Evolutionary conservation across 2,329 filamentous ascomycete species (phyloP).

Genomic region (Helotiales sp.): DNA sequence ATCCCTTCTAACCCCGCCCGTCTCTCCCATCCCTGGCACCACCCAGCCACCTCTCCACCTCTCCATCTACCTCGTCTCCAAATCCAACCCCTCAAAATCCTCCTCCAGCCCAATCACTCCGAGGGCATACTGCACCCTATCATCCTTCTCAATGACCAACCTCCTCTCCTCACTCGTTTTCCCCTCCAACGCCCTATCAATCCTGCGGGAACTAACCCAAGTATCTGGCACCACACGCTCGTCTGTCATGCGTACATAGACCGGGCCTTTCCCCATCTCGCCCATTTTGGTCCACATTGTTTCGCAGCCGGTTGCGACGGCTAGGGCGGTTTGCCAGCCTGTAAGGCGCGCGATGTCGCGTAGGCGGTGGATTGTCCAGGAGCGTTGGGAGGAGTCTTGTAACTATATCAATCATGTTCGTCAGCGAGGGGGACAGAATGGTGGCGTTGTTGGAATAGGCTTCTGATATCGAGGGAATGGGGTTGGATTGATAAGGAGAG

Average conservation of each 20-base stretch:
- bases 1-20: neutral
- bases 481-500: neutral
- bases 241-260: slow-evolving; percentile 62
- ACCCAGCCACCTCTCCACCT: too few relatives aligned
- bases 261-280: slow-evolving; percentile 74
- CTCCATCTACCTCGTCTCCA: slow-evolving; percentile 49
- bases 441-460: too few relatives aligned
- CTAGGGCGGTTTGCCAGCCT: slow-evolving; percentile 83
- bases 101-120: slow-evolving; percentile 80
- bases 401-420: slow-evolving; percentile 55
- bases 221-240: slow-evolving; percentile 46
- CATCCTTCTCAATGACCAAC: slow-evolving; percentile 65
- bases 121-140: slow-evolving; percentile 75
- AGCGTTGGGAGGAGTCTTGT: slow-evolving; percentile 71
- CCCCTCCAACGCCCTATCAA: slow-evolving; percentile 58
- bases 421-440: too few relatives aligned
- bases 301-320: slow-evolving; percentile 85
- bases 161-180: slow-evolving; percentile 52
- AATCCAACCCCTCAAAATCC: slow-evolving; percentile 68
- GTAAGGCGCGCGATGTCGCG: slow-evolving; percentile 78
- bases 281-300: slow-evolving; percentile 79
- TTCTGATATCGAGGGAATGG: neutral
- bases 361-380: slow-evolving; percentile 77
- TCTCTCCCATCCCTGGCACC: neutral
- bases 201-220: slow-evolving; percentile 56